These are phyloP conservation scores for Coemansia aciculifera DNA, from an alignment of 192 early-diverging fungal genomes.

Conservation along the genomic window DNA sequence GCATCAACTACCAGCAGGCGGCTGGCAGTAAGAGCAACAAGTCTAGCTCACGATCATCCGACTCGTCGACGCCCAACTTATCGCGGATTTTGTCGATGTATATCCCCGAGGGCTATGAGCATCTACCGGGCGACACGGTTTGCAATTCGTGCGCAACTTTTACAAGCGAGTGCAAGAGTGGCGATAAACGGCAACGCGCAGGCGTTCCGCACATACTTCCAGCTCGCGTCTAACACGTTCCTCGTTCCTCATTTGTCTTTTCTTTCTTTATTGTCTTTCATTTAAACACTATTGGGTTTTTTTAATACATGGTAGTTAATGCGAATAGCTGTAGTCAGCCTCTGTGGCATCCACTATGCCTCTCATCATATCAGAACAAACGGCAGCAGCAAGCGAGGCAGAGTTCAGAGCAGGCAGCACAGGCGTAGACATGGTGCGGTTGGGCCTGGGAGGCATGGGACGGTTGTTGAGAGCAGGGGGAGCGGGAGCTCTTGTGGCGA, in stretches of 20 bases:
- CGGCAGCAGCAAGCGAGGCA: constrained; percentile 26
- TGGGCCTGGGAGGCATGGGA: constrained; percentile 12
- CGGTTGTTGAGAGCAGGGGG: not conserved
- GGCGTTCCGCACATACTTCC: not conserved
- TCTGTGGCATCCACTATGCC: constrained; percentile 6
- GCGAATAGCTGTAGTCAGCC: constrained; percentile 10
- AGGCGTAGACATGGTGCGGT: constrained; percentile 35
- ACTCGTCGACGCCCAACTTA: constrained; percentile 1
- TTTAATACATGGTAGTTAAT: not conserved
- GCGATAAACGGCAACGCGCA: not conserved
- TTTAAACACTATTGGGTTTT: not conserved
- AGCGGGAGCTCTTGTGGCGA: not conserved
- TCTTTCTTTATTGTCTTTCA: not conserved
- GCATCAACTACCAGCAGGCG: constrained; percentile 17
- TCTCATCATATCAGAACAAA: constrained; percentile 27
- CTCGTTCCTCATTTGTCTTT: not conserved
- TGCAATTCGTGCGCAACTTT: constrained; percentile 39
- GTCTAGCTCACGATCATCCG: not conserved
- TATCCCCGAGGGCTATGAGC: constrained; percentile 32
- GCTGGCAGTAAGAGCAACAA: not conserved
- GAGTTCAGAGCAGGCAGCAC: constrained; percentile 31
- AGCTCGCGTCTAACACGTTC: not conserved
- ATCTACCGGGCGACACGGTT: constrained; percentile 19
- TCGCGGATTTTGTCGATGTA: constrained; percentile 47
- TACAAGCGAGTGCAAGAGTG: constrained; percentile 6